phyloP scores from a whole-genome alignment of 495 filamentous ascomycete genomes.

The Penicillium bovifimosum region DNA sequence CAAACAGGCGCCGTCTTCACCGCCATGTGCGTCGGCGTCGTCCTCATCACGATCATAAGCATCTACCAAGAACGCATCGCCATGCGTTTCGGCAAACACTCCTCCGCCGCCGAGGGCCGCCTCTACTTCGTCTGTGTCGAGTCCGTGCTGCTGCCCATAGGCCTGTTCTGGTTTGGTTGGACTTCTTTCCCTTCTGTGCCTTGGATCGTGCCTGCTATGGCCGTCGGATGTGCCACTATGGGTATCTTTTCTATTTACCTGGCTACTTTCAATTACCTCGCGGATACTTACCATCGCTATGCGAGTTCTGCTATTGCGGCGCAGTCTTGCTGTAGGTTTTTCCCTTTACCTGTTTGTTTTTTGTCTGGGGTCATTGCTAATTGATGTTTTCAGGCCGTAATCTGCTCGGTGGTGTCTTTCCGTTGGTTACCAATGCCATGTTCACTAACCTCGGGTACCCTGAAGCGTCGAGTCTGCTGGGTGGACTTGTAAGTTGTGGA shows the following conservation, averaged over 20 bases:
- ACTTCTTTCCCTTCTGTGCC: constrained; percentile 60
- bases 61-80: constrained; percentile 65
- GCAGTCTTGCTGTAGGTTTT: constrained; percentile 62
- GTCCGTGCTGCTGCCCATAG: constrained; percentile 62
- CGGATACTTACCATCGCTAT: constrained; percentile 83
- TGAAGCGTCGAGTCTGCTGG: constrained; percentile 70
- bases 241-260: constrained; percentile 88
- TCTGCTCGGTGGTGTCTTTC: constrained; percentile 77
- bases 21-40: constrained; percentile 62
- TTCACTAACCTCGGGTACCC: constrained; percentile 67
- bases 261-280: constrained; percentile 89
- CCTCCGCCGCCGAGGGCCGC: constrained; percentile 64
- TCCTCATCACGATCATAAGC: constrained; percentile 65
- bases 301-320: constrained; percentile 84
- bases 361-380: background rate
- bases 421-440: constrained; percentile 66
- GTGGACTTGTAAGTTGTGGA: constrained; percentile 53
- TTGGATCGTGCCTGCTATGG: constrained; percentile 73
- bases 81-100: constrained; percentile 35
- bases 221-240: constrained; percentile 69
- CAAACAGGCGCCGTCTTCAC: constrained; percentile 69
- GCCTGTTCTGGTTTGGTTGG: constrained; percentile 81
- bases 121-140: constrained; percentile 81
- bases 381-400: constrained; percentile 54
- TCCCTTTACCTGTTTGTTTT: background rate